These are phyloP conservation scores for Carex littledalei DNA, from an alignment of 176 grass and related monocot genomes.

Conservation along the genomic window DNA sequence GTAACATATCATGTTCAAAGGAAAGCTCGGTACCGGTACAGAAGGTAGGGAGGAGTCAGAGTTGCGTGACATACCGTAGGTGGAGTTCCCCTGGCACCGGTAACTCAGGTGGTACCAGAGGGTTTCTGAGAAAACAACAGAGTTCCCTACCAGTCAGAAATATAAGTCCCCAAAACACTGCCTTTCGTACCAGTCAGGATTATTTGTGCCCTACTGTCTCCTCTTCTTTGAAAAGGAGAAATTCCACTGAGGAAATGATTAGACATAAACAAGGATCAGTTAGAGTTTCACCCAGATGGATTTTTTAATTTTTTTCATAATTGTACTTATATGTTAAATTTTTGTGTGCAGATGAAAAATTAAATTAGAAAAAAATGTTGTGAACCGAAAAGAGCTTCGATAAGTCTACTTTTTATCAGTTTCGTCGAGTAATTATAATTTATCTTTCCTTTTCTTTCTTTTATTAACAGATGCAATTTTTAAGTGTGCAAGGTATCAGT, in stretches of 20 bases:
- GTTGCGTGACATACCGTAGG: constrained; percentile 66
- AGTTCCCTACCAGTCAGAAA: constrained; percentile 48
- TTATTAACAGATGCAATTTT: background rate
- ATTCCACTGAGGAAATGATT: constrained; percentile 45
- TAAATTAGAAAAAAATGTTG: constrained; percentile 5
- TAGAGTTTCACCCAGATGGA: constrained; percentile 76
- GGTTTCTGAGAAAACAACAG: constrained; percentile 56
- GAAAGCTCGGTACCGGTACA: constrained; percentile 26
- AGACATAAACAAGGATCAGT: constrained; percentile 39
- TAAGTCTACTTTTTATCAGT: background rate
- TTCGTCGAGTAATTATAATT: background rate
- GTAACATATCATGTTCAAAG: constrained; percentile 59
- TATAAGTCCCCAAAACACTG: constrained; percentile 45
- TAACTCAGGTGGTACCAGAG: constrained; percentile 25
- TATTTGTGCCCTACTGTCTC: constrained; percentile 85
- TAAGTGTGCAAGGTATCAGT: background rate
- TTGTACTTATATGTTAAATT: background rate
- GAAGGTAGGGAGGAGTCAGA: constrained; percentile 78
- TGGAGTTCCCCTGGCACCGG: constrained; percentile 51
- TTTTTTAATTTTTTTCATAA: constrained; percentile 43
- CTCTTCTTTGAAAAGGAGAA: constrained; percentile 82
- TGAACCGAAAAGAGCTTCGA: background rate
- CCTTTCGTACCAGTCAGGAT: constrained; percentile 58
- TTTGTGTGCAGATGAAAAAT: background rate
- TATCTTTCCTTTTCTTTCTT: background rate